phyloP scores from a whole-genome alignment of 768 basidiomycete species.

The Multifurca ochricompacta region DNA sequence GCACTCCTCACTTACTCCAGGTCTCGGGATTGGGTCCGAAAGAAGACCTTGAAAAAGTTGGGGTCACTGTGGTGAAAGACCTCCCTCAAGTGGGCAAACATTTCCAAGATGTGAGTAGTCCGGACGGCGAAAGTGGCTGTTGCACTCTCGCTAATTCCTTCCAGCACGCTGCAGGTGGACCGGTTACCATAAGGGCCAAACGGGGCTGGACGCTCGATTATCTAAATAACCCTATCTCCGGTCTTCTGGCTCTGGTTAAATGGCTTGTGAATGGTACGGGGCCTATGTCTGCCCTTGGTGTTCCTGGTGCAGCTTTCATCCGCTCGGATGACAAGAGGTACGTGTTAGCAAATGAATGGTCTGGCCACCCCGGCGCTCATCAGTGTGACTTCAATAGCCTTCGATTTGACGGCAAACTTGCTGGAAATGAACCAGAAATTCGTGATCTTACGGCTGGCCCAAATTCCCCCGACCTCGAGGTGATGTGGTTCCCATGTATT shows the following conservation, averaged over 20 bases:
- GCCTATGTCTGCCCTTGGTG: neutral
- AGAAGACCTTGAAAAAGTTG: constrained; percentile 25
- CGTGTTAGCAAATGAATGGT: neutral
- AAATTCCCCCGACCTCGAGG: constrained; percentile 1
- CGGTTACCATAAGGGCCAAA: neutral
- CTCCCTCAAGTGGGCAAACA: constrained; percentile 1
- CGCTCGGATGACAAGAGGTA: neutral
- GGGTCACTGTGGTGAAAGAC: constrained; percentile 20
- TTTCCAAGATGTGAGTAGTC: neutral
- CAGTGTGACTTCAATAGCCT: neutral
- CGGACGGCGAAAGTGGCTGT: neutral
- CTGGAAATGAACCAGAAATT: neutral
- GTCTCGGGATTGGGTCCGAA: constrained; percentile 35
- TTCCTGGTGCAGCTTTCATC: constrained; percentile 5
- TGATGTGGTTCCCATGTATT: constrained; percentile 10
- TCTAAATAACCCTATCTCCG: neutral
- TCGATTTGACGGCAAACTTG: constrained; percentile 32
- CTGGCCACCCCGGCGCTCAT: neutral
- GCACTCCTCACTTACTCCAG: constrained; percentile 33
- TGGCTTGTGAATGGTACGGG: neutral
- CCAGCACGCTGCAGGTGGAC: constrained; percentile 1
- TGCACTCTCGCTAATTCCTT: neutral
- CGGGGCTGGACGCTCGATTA: constrained; percentile 6
- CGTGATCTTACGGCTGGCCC: neutral
- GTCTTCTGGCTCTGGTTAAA: neutral